Percentiles rank a stretch among this genome's conserved stretches.
Evolutionary conservation across 2,329 filamentous ascomycete genomes (phyloP).

Genomic region (Epichloe coenophiala): DNA sequence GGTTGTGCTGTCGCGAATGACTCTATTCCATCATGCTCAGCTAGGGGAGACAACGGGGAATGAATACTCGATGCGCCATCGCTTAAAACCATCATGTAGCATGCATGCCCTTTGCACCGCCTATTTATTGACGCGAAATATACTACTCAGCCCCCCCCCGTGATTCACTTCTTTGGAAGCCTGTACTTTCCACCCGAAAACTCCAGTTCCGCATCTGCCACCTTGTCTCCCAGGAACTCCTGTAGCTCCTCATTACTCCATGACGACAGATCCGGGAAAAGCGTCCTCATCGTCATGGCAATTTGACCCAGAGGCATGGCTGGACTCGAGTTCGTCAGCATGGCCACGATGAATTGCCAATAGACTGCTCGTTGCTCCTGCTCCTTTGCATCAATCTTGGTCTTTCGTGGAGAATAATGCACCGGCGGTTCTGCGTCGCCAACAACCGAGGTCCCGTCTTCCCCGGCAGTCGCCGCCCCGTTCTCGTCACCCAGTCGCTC

Average conservation of each 20-base stretch:
- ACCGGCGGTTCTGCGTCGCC: conserved; percentile 10
- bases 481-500: conserved; percentile 40
- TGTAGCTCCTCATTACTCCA: conserved; percentile 82
- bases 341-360: conserved; percentile 83
- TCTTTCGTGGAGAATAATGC: conserved; percentile 33
- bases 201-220: conserved; percentile 57
- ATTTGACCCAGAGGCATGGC: conserved; percentile 72
- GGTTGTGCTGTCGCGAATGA: no score
- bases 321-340: conserved; percentile 81
- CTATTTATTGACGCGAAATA: background rate
- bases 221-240: conserved; percentile 67
- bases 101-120: no score
- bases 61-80: no score
- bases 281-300: conserved; percentile 89
- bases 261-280: conserved; percentile 74
- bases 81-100: no score
- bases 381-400: conserved; percentile 50
- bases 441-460: conserved; percentile 16
- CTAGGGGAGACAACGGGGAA: no score
- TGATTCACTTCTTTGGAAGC: conserved; percentile 41
- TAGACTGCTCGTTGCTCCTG: conserved; percentile 52
- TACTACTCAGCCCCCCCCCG: background rate
- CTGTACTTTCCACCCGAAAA: conserved; percentile 58
- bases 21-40: no score
- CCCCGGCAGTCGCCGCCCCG: conserved; percentile 14